A percentile compares a stretch with the other conserved stretches of the same genome.
Evolutionary conservation across 495 filamentous ascomycete genomes (phyloP).

Genomic region (Clavariopsis aquatica): DNA sequence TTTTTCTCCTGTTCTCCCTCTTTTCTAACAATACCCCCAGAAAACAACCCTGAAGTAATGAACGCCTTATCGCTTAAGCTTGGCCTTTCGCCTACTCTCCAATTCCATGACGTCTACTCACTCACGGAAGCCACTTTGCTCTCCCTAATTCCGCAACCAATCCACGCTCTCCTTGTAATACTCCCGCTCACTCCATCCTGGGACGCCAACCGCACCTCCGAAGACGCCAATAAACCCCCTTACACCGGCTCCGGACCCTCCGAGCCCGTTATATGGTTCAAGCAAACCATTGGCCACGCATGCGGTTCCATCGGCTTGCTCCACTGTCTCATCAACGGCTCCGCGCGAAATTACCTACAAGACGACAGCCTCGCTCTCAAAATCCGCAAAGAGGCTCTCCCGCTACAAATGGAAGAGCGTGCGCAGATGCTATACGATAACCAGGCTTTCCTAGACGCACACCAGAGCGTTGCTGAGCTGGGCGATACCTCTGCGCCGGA

Average conservation of each 20-base stretch:
- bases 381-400: constrained; percentile 51
- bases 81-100: constrained; percentile 43
- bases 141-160: constrained; percentile 25
- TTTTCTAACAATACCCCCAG: neutral
- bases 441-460: constrained; percentile 66
- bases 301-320: constrained; percentile 83
- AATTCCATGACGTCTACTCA: constrained; percentile 30
- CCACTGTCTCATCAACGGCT: constrained; percentile 67
- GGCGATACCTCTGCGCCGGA: constrained; percentile 54
- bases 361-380: constrained; percentile 50
- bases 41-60: neutral
- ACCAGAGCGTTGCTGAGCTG: constrained; percentile 65
- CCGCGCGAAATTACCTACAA: constrained; percentile 47
- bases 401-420: constrained; percentile 57
- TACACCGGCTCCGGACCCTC: constrained; percentile 54
- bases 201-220: constrained; percentile 9
- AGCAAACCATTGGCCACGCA: constrained; percentile 83
- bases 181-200: constrained; percentile 20
- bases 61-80: constrained; percentile 53
- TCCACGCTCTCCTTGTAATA: constrained; percentile 22
- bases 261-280: constrained; percentile 80
- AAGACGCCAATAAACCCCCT: constrained; percentile 3
- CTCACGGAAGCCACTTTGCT: constrained; percentile 20
- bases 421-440: constrained; percentile 72
- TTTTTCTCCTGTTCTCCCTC: constrained; percentile 2